Percentiles rank a stretch among this genome's conserved stretches.
phyloP scores from a whole-genome alignment of 2,329 filamentous ascomycete genomes.

The Tolypocladium guangdongense region DNA sequence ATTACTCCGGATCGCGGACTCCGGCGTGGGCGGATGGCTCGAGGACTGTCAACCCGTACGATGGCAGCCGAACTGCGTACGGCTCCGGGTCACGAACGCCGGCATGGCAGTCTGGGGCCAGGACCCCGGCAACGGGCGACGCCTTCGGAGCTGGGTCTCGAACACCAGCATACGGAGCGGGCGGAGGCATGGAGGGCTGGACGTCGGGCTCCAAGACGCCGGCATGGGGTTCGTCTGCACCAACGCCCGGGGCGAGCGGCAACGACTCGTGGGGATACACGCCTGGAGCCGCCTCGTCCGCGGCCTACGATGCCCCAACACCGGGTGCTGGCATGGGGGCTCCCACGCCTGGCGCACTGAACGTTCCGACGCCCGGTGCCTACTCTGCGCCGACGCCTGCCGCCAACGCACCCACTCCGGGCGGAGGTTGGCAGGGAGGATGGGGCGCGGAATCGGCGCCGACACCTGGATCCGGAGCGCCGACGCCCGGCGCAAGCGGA shows the following conservation, averaged over 20 bases:
- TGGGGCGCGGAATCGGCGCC: constrained; percentile 54
- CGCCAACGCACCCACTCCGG: constrained; percentile 58
- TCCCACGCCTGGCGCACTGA: constrained; percentile 50
- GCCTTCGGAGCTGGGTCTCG: constrained; percentile 58
- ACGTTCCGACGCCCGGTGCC: constrained; percentile 62
- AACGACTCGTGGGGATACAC: constrained; percentile 52
- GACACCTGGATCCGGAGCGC: constrained; percentile 54
- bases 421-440: constrained; percentile 47
- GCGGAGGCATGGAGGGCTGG: constrained; percentile 44
- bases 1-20: constrained; percentile 48
- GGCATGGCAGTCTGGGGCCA: constrained; percentile 68
- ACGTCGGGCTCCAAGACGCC: constrained; percentile 67
- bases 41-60: constrained; percentile 58
- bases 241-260: constrained; percentile 46
- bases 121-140: constrained; percentile 53
- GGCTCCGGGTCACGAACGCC: constrained; percentile 62
- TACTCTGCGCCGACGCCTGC: constrained; percentile 55
- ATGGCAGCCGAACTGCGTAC: constrained; percentile 67
- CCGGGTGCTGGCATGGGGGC: constrained; percentile 48
- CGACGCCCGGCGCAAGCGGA: constrained; percentile 59
- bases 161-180: constrained; percentile 49
- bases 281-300: constrained; percentile 33
- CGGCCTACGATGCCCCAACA: constrained; percentile 59
- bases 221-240: constrained; percentile 51
- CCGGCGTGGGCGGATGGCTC: constrained; percentile 62